Conservation (phyloP, 2,329 filamentous ascomycete species). For the Aspergillus neotritici region DNA sequence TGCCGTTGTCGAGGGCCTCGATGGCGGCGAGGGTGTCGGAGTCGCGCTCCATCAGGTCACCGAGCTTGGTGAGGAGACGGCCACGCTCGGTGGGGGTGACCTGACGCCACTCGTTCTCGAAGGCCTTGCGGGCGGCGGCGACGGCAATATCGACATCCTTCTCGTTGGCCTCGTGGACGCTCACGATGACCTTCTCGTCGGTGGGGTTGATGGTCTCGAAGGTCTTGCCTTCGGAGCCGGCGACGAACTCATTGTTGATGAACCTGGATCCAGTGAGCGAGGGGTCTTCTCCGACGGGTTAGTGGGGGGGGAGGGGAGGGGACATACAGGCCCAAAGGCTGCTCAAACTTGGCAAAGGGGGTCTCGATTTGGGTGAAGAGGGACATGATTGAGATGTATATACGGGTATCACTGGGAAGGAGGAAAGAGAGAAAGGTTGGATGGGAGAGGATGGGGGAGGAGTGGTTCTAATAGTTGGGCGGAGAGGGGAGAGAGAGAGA, state of each 20-base stretch:
- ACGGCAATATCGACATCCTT: conserved; percentile 73
- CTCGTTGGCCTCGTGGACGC: conserved; percentile 78
- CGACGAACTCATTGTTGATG: conserved; percentile 54
- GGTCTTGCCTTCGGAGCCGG: conserved; percentile 76
- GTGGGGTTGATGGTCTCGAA: conserved; percentile 89
- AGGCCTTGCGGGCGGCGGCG: conserved; percentile 76
- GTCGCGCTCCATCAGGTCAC: conserved; percentile 75
- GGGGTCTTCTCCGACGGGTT: background rate
- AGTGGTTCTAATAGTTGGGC: background rate
- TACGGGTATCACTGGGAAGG: background rate
- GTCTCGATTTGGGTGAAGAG: conserved; percentile 33
- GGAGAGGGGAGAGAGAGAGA: conserved; percentile 1
- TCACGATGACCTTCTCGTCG: conserved; percentile 77
- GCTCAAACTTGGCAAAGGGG: conserved; percentile 34
- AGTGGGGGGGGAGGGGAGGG: background rate
- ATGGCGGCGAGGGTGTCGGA: conserved; percentile 68
- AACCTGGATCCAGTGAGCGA: conserved; percentile 42
- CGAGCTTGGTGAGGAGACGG: conserved; percentile 65
- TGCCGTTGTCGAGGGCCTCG: conserved; percentile 64
- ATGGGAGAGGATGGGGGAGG: conserved; percentile 6
- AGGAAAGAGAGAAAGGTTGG: background rate
- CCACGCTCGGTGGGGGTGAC: conserved; percentile 67
- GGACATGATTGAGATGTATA: conserved; percentile 12
- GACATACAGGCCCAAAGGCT: conserved; percentile 34
- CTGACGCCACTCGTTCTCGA: conserved; percentile 65